phyloP scores from a whole-genome alignment of 148 eudicot genomes.

The Limonium bicolor region DNA sequence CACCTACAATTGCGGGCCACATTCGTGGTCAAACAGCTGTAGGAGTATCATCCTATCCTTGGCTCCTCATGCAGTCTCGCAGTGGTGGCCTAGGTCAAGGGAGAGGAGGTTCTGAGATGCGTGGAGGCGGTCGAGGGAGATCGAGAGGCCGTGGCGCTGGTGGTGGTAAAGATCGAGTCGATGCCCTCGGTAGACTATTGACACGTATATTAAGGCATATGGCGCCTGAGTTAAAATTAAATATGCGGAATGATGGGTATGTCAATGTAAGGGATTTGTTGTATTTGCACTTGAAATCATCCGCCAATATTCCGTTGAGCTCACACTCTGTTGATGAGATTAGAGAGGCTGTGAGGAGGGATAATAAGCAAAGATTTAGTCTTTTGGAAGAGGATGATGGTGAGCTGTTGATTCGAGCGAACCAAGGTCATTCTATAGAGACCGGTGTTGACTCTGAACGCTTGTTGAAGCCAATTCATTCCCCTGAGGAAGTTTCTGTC shows the following conservation, averaged over 20 bases:
- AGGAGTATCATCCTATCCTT: too few relatives aligned
- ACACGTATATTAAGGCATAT: slow-evolving; percentile 72
- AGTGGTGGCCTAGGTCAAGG: slow-evolving; percentile 35
- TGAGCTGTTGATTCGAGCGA: slow-evolving; percentile 83
- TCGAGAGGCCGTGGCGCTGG: slow-evolving; percentile 40
- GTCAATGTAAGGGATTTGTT: slow-evolving; percentile 68
- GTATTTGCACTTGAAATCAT: slow-evolving; percentile 46
- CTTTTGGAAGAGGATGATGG: slow-evolving; percentile 79
- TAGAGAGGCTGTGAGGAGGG: slow-evolving; percentile 80
- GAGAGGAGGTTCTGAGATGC: slow-evolving; percentile 20
- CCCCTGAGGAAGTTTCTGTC: slow-evolving; percentile 75
- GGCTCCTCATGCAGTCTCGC: too few relatives aligned
- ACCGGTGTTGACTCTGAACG: slow-evolving; percentile 78
- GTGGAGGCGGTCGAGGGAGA: slow-evolving; percentile 21
- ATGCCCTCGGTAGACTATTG: slow-evolving; percentile 75
- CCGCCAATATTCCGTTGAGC: slow-evolving; percentile 53
- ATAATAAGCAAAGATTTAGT: slow-evolving; percentile 88
- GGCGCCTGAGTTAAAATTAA: slow-evolving; percentile 63
- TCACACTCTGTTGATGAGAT: slow-evolving; percentile 78
- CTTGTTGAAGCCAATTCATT: slow-evolving; percentile 65
- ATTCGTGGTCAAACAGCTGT: too few relatives aligned
- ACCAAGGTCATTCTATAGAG: slow-evolving; percentile 79
- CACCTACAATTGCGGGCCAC: too few relatives aligned
- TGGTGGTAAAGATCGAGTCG: slow-evolving; percentile 41
- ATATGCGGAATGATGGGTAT: slow-evolving; percentile 84